A percentile compares a stretch with the other conserved stretches of the same genome.
These are phyloP conservation scores for Phytophthora melonis DNA, from an alignment of 352 stramenopile species.

Conservation along the genomic window DNA sequence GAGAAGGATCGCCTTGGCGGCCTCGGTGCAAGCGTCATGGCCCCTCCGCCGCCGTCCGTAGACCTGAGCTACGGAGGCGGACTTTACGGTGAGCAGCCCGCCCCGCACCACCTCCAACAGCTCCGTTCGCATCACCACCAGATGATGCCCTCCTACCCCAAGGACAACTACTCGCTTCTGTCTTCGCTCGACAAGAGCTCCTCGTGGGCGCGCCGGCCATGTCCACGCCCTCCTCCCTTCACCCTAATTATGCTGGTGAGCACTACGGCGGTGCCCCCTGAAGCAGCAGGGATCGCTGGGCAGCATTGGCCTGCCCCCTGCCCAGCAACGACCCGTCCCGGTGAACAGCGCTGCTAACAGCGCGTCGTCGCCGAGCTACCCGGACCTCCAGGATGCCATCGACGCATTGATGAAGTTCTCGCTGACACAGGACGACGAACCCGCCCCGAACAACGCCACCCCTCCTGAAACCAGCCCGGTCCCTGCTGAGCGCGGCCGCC, in stretches of 20 bases:
- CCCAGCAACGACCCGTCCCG: constrained; percentile 35
- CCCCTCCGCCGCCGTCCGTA: constrained; percentile 39
- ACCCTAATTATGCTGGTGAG: constrained; percentile 70
- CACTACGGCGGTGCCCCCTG: constrained; percentile 41
- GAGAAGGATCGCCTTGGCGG: constrained; percentile 55
- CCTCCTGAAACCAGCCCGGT: constrained; percentile 29
- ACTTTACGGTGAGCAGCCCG: constrained; percentile 49
- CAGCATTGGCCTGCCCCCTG: constrained; percentile 41
- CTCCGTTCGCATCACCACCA: constrained; percentile 41
- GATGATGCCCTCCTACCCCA: constrained; percentile 57
- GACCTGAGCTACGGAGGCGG: constrained; percentile 41
- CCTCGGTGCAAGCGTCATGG: constrained; percentile 38
- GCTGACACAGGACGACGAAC: constrained; percentile 62
- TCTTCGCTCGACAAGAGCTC: constrained; percentile 69
- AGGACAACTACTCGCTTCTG: constrained; percentile 75
- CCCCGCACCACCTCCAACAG: constrained; percentile 31
- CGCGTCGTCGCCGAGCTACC: constrained; percentile 60
- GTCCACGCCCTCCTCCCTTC: constrained; percentile 26
- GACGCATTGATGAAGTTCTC: constrained; percentile 91
- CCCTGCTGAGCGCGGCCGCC: constrained; percentile 13
- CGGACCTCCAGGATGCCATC: constrained; percentile 87
- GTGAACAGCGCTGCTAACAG: constrained; percentile 37
- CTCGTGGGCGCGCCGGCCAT: constrained; percentile 48
- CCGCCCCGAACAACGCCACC: constrained; percentile 41
- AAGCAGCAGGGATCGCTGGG: constrained; percentile 49